Conservation (phyloP, 805 yeast species). For the Nakazawaea anatomiae region DNA sequence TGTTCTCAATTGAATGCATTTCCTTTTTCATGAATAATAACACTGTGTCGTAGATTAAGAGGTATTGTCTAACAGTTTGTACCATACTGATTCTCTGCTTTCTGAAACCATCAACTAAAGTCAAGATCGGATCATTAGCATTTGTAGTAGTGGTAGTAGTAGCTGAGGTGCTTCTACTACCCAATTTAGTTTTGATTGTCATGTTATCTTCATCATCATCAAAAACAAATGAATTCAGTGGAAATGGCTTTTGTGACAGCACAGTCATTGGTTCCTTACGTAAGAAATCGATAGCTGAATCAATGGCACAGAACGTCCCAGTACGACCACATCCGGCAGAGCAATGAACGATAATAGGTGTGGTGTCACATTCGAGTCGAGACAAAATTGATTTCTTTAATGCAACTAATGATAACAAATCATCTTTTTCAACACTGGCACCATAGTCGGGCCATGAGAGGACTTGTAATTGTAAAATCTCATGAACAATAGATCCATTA, state of each 20-base stretch:
- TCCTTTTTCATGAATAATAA: slow-evolving; percentile 20
- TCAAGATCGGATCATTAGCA: slow-evolving; percentile 35
- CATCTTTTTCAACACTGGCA: slow-evolving; percentile 48
- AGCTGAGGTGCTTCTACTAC: no score
- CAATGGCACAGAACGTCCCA: slow-evolving; percentile 79
- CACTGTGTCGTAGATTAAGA: slow-evolving; percentile 40
- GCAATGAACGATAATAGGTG: slow-evolving; percentile 76
- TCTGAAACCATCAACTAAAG: slow-evolving; percentile 40
- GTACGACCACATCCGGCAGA: slow-evolving; percentile 98
- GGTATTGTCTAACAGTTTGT: slow-evolving; percentile 49
- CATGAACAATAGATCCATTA: slow-evolving; percentile 27
- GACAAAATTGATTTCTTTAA: slow-evolving; percentile 24
- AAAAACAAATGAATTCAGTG: background rate
- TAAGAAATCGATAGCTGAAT: slow-evolving; percentile 44
- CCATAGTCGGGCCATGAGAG: slow-evolving; percentile 83
- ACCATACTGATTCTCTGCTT: slow-evolving; percentile 54
- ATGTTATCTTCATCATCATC: background rate
- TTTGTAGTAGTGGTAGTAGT: background rate
- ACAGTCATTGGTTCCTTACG: background rate
- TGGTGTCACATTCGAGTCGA: slow-evolving; percentile 8
- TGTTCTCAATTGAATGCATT: background rate
- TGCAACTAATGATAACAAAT: slow-evolving; percentile 48
- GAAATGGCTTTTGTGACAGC: background rate
- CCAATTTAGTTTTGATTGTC: no score
- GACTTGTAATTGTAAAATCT: slow-evolving; percentile 69